Conservation (phyloP, 352 stramenopile species). For the Plasmopara viticola region DNA sequence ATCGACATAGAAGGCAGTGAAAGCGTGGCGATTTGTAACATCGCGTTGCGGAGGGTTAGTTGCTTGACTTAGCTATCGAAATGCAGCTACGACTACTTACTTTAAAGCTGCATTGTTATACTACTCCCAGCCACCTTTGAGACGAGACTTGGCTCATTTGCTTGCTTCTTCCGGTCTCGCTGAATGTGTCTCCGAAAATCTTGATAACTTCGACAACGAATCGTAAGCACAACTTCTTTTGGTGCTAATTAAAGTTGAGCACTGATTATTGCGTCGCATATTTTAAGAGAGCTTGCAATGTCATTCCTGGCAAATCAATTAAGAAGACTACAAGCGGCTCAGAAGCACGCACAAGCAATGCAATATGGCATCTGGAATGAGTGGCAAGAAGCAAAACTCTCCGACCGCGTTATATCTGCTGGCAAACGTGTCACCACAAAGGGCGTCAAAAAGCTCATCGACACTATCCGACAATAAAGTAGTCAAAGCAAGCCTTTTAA, state of each 20-base stretch:
- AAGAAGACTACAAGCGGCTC: conserved; percentile 39
- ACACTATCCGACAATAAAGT: conserved; percentile 26
- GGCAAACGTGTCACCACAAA: conserved; percentile 50
- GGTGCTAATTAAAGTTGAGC: neutral
- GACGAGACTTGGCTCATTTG: conserved; percentile 52
- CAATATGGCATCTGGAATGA: conserved; percentile 77
- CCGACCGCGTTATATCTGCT: conserved; percentile 51
- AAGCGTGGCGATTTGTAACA: conserved; percentile 48
- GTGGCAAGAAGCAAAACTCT: conserved; percentile 66
- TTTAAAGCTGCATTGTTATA: neutral
- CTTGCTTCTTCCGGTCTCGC: conserved; percentile 50
- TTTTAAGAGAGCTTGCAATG: conserved; percentile 12
- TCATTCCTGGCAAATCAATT: conserved; percentile 36
- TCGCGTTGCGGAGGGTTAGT: conserved; percentile 42
- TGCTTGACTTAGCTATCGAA: neutral
- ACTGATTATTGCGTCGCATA: neutral
- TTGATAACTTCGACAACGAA: conserved; percentile 57
- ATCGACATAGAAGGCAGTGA: conserved; percentile 18
- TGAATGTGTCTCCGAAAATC: conserved; percentile 54
- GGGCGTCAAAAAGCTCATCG: conserved; percentile 38
- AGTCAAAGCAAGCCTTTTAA: neutral
- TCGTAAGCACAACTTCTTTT: conserved; percentile 26
- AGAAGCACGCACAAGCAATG: conserved; percentile 72
- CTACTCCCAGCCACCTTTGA: conserved; percentile 33
- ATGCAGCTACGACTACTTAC: neutral